Percentiles rank a stretch among this genome's conserved stretches.
phyloP scores from a whole-genome alignment of 352 stramenopile genomes.

The Pythium angustatum region DNA sequence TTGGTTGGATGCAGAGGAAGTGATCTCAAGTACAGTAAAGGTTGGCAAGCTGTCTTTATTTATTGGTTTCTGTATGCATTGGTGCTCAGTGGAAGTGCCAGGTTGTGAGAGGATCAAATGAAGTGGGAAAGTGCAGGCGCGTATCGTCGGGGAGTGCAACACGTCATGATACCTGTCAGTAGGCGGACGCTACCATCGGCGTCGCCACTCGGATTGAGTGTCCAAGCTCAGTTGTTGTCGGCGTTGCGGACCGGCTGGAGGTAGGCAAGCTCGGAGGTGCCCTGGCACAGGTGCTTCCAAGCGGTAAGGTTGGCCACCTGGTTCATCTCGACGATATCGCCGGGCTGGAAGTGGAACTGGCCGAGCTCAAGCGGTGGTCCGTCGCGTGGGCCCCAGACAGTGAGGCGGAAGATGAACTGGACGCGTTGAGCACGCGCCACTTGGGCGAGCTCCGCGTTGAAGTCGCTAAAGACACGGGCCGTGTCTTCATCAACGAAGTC shows the following conservation, averaged over 20 bases:
- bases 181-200: no score
- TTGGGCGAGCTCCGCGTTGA: background rate
- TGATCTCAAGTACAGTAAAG: no score
- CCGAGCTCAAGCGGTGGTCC: background rate
- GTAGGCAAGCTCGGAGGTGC: background rate
- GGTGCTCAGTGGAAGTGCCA: no score
- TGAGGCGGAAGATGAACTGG: background rate
- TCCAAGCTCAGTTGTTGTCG: background rate
- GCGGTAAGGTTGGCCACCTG: background rate
- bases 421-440: background rate
- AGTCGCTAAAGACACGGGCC: background rate
- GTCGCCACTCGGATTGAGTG: no score
- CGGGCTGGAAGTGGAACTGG: background rate
- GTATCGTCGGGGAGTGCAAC: no score
- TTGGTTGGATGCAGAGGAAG: no score
- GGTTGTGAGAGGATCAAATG: no score
- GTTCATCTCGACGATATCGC: background rate
- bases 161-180: no score
- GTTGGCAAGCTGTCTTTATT: no score
- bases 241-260: background rate
- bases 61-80: no score
- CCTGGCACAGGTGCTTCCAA: background rate
- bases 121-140: no score
- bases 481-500: background rate
- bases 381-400: background rate